A percentile compares a stretch with the other conserved stretches of the same genome.
These are phyloP conservation scores for Tolypocladium ophioglossoides DNA, from an alignment of 2,329 filamentous ascomycete genomes.

Conservation along the genomic window DNA sequence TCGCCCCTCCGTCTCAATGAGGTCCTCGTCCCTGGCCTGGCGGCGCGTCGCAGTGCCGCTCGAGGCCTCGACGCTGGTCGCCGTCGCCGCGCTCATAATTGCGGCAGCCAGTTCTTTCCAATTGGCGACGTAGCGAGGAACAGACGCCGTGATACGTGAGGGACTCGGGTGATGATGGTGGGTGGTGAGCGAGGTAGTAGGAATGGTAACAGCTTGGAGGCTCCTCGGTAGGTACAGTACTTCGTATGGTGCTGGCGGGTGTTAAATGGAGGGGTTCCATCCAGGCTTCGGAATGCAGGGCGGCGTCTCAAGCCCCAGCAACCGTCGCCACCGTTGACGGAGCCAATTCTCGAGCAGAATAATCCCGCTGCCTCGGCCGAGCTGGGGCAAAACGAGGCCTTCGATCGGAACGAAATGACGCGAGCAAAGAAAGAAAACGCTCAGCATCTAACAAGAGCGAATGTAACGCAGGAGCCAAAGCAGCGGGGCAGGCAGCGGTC, in stretches of 20 bases:
- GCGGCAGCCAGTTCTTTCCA: not conserved
- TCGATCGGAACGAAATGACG: not conserved
- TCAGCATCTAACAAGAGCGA: not conserved
- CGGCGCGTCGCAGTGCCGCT: slow-evolving; percentile 17
- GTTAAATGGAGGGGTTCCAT: not conserved
- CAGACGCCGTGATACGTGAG: not conserved
- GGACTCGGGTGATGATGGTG: not conserved
- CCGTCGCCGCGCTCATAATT: slow-evolving; percentile 31
- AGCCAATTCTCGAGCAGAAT: not conserved
- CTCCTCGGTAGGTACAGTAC: no score
- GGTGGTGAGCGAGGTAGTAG: not conserved
- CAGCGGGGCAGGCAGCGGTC: not conserved
- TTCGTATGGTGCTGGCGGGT: not conserved
- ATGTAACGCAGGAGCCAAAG: not conserved
- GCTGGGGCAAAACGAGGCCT: not conserved
- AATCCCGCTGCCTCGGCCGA: not conserved
- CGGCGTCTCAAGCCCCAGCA: not conserved
- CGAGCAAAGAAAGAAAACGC: not conserved
- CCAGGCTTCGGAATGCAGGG: not conserved
- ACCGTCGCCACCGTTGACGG: not conserved
- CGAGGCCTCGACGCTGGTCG: slow-evolving; percentile 21
- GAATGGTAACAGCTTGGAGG: not conserved
- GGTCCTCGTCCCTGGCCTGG: slow-evolving; percentile 9
- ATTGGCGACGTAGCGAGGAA: not conserved
- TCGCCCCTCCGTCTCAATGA: slow-evolving; percentile 13